Evolutionary conservation across 108 stramenopile genomes (phyloP), one percentile per base, ranked within the genome.

Genomic region (Parietichytrium sp.): DNA sequence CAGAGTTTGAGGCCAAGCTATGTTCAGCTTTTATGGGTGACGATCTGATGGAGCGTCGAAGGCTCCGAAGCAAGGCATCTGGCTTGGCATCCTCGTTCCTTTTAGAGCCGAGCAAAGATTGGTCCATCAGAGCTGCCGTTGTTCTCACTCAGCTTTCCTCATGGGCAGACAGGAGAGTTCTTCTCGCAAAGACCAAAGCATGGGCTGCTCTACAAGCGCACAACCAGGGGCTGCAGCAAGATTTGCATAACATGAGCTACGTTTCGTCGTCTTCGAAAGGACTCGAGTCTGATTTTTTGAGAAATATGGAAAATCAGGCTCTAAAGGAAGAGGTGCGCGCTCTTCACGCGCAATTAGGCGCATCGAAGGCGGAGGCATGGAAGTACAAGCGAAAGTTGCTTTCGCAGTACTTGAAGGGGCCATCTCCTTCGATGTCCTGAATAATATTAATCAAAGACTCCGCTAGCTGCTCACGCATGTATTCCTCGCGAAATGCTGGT

Each of bases 321-420:
- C 33, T 72, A 10, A 33, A 72, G 33, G 61, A 72, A 25, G 61
- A 72, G 20, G 61, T 72, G 1, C 61, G 61, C 10, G 61, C 61
- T 10, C 61, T 72, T 16, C 61, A 72, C 20, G 61, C 45, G 8
- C 61, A 72, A 42, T 42, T 72, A 0, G 61, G 61, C 33, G 61
- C 61, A 12, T 72, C 61, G n/a, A 72, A 72, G 61, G 61, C 61
- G 8, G 61, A 72, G 42, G 61, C 61, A n/a, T 72, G 61, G 61
- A 72, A 72, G 61, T 72, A 72, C 20, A 72, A 72, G 61, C 33
- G 61, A 6, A 72, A 72, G 61, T 42, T 72, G 15, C 42, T 72
- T 33, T 33, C 61, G 16, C 36, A 72, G 15, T 72, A 72, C 33
- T 25, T 72, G 6, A 10, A 42, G 8, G 36, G 33, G 20, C 29